Base-by-base conservation (phyloP, 495 filamentous ascomycete genomes). In the Zalerion maritima region DNA sequence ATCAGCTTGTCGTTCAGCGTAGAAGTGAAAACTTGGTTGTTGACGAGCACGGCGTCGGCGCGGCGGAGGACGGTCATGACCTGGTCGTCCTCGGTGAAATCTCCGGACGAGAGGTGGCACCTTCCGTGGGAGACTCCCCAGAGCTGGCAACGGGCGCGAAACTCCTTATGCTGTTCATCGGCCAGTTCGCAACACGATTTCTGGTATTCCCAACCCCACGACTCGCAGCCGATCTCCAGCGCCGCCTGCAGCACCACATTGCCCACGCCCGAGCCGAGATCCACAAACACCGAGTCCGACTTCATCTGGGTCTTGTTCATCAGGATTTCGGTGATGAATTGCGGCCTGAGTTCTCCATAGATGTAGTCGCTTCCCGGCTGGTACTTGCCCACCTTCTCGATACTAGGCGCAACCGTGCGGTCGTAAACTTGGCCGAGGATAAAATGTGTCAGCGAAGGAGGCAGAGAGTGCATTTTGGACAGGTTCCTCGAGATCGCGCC, bases 191-290 rank as follows among this genome's bases (percentile, higher is more conserved):
- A 84, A 3, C 81, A 78, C 28, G 85, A 84, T 37, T 75, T 65
- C 81, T 92, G 87, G 67, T 86, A 80, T 54, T 97, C 89, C 46
- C 87, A 94, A 14, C 89, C 89, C 75, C 83, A 94, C 53, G 80
- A 86, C 50, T 94, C 81, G 48, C 81, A 92, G 9, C 89, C 89
- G 27, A 86, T 72, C 48, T 97, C 81, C 5, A 97, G 68, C 6
- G 89, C 89, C 3, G 89, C 89, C 49, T 97, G 89, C 22, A 97
- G 60, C 14, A 87, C 81, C 3, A 94, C 89, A 50, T 94, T 97
- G 4, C 85, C 89, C 16, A 94, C 89, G 15, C 89, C 89, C 11
- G 83, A 93, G 17, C 89, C 89, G 20, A 97, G 65, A 46, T 97
- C 89, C 32, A 97, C 73, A 45, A 97, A 94, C 1, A 87, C 73